Conservation (phyloP, 441 rosid genomes). For the Erysimum cheiri region DNA sequence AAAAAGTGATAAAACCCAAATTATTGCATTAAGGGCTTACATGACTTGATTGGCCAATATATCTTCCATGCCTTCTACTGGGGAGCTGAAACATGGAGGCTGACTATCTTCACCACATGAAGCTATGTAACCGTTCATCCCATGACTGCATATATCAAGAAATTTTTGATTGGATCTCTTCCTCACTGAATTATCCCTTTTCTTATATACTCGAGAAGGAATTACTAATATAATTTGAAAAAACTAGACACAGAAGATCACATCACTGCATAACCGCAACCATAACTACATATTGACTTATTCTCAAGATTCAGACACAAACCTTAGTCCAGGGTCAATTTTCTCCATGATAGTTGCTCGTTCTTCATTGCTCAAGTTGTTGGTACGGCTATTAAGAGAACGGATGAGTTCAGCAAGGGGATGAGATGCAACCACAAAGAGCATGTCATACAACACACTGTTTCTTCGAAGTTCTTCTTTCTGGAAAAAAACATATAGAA, state of each 20-base stretch:
- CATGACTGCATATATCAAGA: constrained; percentile 71
- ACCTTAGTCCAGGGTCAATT: constrained; percentile 80
- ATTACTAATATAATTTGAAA: background rate
- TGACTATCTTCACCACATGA: constrained; percentile 80
- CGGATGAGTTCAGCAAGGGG: constrained; percentile 74
- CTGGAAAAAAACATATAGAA: constrained; percentile 46
- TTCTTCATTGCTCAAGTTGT: constrained; percentile 55
- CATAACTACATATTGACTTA: constrained; percentile 19
- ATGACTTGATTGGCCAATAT: constrained; percentile 81
- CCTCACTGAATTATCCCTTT: background rate
- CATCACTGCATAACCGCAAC: background rate
- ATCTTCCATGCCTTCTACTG: constrained; percentile 83
- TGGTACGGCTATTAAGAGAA: constrained; percentile 68
- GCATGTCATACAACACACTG: constrained; percentile 76
- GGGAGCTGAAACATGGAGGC: constrained; percentile 83
- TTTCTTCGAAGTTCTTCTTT: constrained; percentile 87
- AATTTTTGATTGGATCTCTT: background rate
- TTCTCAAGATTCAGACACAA: constrained; percentile 44
- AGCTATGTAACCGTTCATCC: constrained; percentile 89
- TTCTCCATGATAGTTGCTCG: constrained; percentile 55
- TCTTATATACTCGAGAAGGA: background rate
- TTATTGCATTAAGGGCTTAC: constrained; percentile 54
- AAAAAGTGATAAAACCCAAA: constrained; percentile 13
- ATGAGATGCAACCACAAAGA: constrained; percentile 77
- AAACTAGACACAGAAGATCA: background rate